Conservation (phyloP, 768 basidiomycete species). For the Floccularia luteovirens region DNA sequence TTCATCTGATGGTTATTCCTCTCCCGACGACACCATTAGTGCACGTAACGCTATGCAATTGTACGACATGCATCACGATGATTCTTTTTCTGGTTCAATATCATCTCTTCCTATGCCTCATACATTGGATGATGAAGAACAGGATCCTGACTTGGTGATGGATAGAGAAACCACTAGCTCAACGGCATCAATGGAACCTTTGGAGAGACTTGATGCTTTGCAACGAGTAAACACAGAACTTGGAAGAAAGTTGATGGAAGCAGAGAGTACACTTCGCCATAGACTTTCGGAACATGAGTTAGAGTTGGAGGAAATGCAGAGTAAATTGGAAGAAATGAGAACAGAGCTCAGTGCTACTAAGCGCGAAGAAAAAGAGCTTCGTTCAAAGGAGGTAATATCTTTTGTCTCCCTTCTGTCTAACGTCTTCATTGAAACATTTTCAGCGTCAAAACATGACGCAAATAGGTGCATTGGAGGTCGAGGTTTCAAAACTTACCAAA, state of each 20-base stretch:
- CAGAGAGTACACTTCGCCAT: constrained; percentile 58
- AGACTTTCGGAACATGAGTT: constrained; percentile 71
- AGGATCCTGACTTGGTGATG: constrained; percentile 44
- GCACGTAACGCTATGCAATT: constrained; percentile 14
- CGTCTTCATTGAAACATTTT: constrained; percentile 6
- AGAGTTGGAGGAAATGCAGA: constrained; percentile 79
- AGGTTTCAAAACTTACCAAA: constrained; percentile 70
- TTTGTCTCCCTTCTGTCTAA: constrained; percentile 2
- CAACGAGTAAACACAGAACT: constrained; percentile 71
- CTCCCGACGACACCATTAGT: constrained; percentile 26
- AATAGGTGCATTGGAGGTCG: constrained; percentile 67
- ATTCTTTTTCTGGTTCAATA: constrained; percentile 35
- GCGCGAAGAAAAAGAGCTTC: constrained; percentile 89
- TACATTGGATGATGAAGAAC: constrained; percentile 45
- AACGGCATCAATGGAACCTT: constrained; percentile 60
- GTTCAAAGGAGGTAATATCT: constrained; percentile 68
- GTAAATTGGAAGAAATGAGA: constrained; percentile 66
- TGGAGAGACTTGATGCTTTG: constrained; percentile 68
- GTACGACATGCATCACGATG: constrained; percentile 16
- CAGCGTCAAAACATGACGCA: constrained; percentile 61
- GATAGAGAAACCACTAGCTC: constrained; percentile 56
- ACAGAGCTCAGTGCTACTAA: constrained; percentile 74
- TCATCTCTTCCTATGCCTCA: constrained; percentile 56
- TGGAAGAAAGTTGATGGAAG: constrained; percentile 66
- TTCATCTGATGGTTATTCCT: constrained; percentile 25